Percentiles rank a stretch among this genome's conserved stretches.
Evolutionary conservation across 192 early-diverging fungal species (phyloP).

Genomic region (Rhizophlyctis rosea): DNA sequence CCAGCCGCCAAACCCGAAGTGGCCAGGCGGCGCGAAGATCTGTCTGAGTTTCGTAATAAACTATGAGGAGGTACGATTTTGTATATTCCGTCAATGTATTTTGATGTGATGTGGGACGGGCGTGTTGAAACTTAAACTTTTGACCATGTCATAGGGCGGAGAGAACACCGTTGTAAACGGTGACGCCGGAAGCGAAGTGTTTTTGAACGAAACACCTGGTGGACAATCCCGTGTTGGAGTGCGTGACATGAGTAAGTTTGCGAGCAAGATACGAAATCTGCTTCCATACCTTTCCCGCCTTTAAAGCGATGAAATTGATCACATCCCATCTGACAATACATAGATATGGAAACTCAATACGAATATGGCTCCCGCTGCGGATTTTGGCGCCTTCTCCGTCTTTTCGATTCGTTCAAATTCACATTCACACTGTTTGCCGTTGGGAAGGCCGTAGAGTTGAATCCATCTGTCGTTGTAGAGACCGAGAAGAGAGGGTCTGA

Average conservation of each 20-base stretch:
- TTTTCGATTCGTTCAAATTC: conserved; percentile 32
- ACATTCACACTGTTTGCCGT: conserved; percentile 55
- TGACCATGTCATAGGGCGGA: conserved; percentile 34
- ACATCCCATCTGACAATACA: too few species aligned
- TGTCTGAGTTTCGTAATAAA: conserved; percentile 52
- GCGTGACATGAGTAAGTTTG: too few species aligned
- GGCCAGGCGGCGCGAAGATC: conserved; percentile 50
- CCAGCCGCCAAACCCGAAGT: conserved; percentile 37
- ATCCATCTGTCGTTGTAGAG: conserved; percentile 34
- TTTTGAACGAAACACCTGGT: conserved; percentile 46
- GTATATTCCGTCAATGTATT: background rate
- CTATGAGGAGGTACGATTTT: conserved; percentile 37
- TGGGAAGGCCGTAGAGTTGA: conserved; percentile 45
- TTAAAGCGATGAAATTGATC: too few species aligned
- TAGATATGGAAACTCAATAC: conserved; percentile 51
- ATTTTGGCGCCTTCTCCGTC: conserved; percentile 41
- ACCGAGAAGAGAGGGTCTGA: conserved; percentile 46
- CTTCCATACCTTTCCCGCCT: too few species aligned
- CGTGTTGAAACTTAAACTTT: background rate
- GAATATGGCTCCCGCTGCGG: conserved; percentile 54
- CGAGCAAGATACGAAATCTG: too few species aligned
- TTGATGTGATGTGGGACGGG: background rate
- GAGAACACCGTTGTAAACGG: conserved; percentile 49
- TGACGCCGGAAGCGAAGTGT: conserved; percentile 45
- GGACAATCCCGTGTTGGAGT: conserved; percentile 15